Percentiles rank a stretch among this genome's conserved stretches.
Evolutionary conservation across 73 alveolate genomes (phyloP).

Genomic region (Diophrys sp.): DNA sequence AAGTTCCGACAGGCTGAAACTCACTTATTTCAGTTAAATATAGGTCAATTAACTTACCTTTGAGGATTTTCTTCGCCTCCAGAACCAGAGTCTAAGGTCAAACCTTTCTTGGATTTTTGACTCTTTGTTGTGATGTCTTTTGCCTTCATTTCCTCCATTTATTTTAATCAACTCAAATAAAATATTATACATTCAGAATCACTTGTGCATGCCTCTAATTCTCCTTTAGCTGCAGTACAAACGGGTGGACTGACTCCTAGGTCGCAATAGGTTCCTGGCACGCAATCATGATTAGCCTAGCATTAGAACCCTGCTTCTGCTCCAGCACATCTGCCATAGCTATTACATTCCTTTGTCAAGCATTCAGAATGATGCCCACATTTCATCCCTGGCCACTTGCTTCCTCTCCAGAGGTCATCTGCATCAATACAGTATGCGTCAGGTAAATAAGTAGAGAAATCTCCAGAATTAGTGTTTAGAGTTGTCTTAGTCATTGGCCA

Average conservation of each 20-base stretch:
- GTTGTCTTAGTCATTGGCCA: neutral
- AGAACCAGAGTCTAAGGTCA: too few relatives aligned
- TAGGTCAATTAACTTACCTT: too few relatives aligned
- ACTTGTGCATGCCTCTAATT: neutral
- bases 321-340: neutral
- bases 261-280: neutral
- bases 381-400: neutral
- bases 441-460: neutral
- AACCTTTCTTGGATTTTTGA: too few relatives aligned
- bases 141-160: too few relatives aligned
- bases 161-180: too few relatives aligned
- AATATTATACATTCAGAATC: neutral
- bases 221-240: neutral
- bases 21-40: too few relatives aligned
- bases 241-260: neutral
- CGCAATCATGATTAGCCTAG: neutral
- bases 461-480: neutral
- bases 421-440: neutral
- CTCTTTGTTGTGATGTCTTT: too few relatives aligned
- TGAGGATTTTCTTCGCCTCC: too few relatives aligned
- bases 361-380: neutral
- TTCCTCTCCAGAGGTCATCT: neutral
- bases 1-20: too few relatives aligned
- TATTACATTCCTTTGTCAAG: neutral
- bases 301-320: neutral